Evolutionary conservation across 192 early-diverging fungal species (phyloP).

Genomic region (Dissophora globulifera): DNA sequence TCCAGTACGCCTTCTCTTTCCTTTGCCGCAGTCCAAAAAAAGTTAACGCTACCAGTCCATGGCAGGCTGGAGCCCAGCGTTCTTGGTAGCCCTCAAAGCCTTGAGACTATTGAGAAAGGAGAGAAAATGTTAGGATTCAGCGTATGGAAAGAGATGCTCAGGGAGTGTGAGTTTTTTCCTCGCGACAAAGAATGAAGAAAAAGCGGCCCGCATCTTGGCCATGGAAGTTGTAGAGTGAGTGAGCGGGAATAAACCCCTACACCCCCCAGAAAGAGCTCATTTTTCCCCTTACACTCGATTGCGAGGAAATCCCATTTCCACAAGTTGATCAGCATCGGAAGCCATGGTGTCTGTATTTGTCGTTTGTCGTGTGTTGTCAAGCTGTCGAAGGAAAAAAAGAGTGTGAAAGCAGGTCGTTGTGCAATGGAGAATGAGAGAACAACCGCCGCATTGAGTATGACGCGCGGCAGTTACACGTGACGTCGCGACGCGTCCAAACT

Average conservation of each 20-base stretch:
- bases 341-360: constrained; percentile 46
- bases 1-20: neutral
- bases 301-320: constrained; percentile 78
- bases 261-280: neutral
- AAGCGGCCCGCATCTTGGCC: no score
- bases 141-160: no score
- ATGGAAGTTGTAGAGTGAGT: no score
- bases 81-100: constrained; percentile 77
- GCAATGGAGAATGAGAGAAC: no score
- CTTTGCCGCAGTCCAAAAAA: neutral
- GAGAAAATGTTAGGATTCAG: no score
- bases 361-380: constrained; percentile 1
- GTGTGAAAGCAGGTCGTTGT: neutral
- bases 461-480: neutral
- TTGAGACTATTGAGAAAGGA: constrained; percentile 26
- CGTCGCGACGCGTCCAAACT: neutral
- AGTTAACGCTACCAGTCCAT: constrained; percentile 84
- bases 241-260: no score
- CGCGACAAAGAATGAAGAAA: no score
- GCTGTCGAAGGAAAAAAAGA: neutral
- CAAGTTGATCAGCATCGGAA: constrained; percentile 61
- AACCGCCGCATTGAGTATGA: no score
- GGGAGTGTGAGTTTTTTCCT: no score
- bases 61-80: constrained; percentile 82
- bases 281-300: constrained; percentile 66